Conservation (phyloP, 192 early-diverging fungal genomes). For the Backusella westeae region DNA sequence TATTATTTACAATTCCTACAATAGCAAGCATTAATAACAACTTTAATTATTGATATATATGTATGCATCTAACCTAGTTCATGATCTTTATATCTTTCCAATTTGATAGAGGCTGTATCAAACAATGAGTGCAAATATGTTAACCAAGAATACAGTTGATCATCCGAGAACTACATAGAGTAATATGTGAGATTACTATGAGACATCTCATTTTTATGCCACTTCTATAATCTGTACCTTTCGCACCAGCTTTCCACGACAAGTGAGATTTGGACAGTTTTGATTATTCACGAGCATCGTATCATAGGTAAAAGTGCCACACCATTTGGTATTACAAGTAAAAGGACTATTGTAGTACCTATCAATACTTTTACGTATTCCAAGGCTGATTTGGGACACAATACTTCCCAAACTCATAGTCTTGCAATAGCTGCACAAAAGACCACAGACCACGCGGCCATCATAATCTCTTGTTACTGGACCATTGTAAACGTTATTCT, state of each 20-base stretch:
- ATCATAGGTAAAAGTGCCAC: background rate
- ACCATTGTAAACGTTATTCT: background rate
- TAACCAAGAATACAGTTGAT: background rate
- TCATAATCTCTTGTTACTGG: background rate
- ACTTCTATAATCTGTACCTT: background rate
- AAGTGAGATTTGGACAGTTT: background rate
- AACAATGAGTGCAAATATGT: background rate
- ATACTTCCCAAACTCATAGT: background rate
- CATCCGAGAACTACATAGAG: background rate
- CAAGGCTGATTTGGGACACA: background rate
- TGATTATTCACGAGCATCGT: background rate
- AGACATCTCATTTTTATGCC: too few species aligned
- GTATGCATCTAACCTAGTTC: background rate
- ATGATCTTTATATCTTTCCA: background rate
- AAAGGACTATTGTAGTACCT: background rate
- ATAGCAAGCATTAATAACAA: background rate
- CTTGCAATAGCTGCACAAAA: background rate
- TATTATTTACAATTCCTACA: background rate
- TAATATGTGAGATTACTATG: background rate
- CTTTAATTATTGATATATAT: background rate
- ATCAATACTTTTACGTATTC: background rate
- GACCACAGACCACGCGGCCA: background rate
- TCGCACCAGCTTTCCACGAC: background rate
- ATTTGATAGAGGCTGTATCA: background rate
- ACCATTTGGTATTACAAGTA: background rate